These are phyloP conservation scores for Phytophthora pseudosyringae DNA, from an alignment of 352 stramenopile genomes.

Conservation along the genomic window DNA sequence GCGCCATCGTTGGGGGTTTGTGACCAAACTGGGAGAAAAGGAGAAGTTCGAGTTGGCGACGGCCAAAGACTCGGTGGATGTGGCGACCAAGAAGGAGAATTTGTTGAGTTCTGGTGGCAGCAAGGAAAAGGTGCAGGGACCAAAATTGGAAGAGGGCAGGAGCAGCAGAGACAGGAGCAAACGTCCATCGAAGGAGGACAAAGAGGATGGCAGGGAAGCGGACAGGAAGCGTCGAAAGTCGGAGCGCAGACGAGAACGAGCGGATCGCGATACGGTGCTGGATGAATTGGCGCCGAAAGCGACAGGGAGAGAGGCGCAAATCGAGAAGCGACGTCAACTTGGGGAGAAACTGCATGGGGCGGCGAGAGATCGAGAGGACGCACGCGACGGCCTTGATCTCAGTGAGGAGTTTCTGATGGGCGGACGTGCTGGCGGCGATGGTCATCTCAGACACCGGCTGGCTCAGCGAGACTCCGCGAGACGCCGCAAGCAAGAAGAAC, in stretches of 20 bases:
- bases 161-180: background rate
- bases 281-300: slow-evolving; percentile 70
- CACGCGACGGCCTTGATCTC: slow-evolving; percentile 70
- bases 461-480: slow-evolving; percentile 45
- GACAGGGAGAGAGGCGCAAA: slow-evolving; percentile 65
- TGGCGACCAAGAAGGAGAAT: slow-evolving; percentile 66
- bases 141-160: slow-evolving; percentile 4
- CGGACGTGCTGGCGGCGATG: slow-evolving; percentile 12
- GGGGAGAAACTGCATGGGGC: slow-evolving; percentile 59
- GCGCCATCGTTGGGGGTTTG: slow-evolving; percentile 75
- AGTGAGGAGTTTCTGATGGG: slow-evolving; percentile 78
- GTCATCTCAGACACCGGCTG: slow-evolving; percentile 54
- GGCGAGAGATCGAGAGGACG: slow-evolving; percentile 63
- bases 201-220: slow-evolving; percentile 38
- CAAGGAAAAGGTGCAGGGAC: slow-evolving; percentile 6
- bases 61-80: slow-evolving; percentile 73
- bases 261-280: slow-evolving; percentile 51
- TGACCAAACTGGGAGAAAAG: slow-evolving; percentile 60
- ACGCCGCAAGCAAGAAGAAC: slow-evolving; percentile 46
- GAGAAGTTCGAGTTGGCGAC: slow-evolving; percentile 67
- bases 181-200: slow-evolving; percentile 10
- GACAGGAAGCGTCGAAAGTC: slow-evolving; percentile 29
- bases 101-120: slow-evolving; percentile 29
- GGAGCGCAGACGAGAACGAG: slow-evolving; percentile 44
- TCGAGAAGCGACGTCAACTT: slow-evolving; percentile 64